Evolutionary conservation across 2,329 filamentous ascomycete genomes (phyloP), one percentile per base, ranked within the genome.

Genomic region (Diaporthe sp.): DNA sequence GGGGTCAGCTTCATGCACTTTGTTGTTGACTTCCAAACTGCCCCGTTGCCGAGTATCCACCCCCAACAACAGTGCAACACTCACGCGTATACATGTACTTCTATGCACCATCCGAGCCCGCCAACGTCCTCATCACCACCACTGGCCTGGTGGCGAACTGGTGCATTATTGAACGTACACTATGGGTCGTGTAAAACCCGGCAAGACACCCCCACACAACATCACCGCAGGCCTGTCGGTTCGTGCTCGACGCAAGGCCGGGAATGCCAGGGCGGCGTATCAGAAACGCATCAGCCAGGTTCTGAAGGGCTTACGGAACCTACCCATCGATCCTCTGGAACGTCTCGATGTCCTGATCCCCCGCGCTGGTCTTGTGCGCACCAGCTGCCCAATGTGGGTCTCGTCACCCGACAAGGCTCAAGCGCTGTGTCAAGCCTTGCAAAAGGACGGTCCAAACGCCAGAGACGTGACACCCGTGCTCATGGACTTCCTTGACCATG

Each of bases 11-110:
- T 40, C 22, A 54, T 30, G 64, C 64, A 28, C 33, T 19, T 68
- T 68, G 64, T 68, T 68, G 64, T 54, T 54, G 64, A 68, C 64
- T 54, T 68, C 45, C 19, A 38, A 50, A 25, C n/a, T 33, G 64
- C 45, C 33, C n/a, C 15, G n/a, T 19, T 52, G 45, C 64, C 64
- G n/a, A 38, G 64, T 54, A 19, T 40, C 64, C 64, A 54, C 64
- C 30, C 47, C 47, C 33, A 67, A 68, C 64, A 68, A 54, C 45
- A 12, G 15, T 13, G 54, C 64, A 68, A 54, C 45, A 12, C n/a
- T 13, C 47, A 22, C 33, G 5, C n/a, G 33, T 40, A 13, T 40
- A 13, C 10, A 45, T 47, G 60, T 33, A 30, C 35, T 4, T 55
- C 19, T 45, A 47, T 30, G 15, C 25, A 22, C n/a, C 45, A 64